Base-by-base conservation (phyloP, 2,329 filamentous ascomycete genomes). In the Penicillium digitatum region DNA sequence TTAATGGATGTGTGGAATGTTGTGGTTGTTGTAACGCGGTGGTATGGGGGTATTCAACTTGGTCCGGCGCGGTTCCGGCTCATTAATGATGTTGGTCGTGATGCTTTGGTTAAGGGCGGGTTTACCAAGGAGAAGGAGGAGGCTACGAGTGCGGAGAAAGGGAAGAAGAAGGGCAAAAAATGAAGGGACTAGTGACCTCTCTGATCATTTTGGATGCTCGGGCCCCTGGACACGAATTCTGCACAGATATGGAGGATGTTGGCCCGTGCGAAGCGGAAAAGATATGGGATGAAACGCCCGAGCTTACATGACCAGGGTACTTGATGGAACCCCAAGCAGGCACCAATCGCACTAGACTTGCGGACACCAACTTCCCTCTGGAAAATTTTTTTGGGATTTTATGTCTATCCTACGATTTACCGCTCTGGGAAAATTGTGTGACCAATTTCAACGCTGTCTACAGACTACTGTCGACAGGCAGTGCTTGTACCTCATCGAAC, bases 1-100 rank as follows among this genome's bases (percentile, higher is more conserved):
- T 76, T 96, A 58, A 96, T 96, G 89, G 89, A 92, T 67, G 80
- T 95, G 11, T 96, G 92, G 91, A 84, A 95, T 72, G 87, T 88
- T 16, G 87, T 97, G 78, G 90, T 99, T 0, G 87, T 99, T 3
- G 93, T 99, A 27, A 91, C 89, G 37, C 79, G 94, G 59, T 99
- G 94, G 94, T 99, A 95, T 73, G 94, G 94, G 4, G 94, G 94
- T 1, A 83, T 95, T 55, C 87, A 91, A 65, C 75, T 99, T 43
- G 94, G 94, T 0, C 92, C 93, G 47, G 87, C 92, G 71, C 80
- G 94, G 61, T 99, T 99, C 70, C 85, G 90, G 12, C 79, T 96
- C 52, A 97, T 99, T 69, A 96, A 96, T 70, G 82, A 83, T 52
- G 89, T 86, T 9, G 92, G 91, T 8, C 83, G 92, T 66, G 91